Evolutionary conservation across 2,329 filamentous ascomycete species (phyloP).

Genomic region (Arthroderma sp.): DNA sequence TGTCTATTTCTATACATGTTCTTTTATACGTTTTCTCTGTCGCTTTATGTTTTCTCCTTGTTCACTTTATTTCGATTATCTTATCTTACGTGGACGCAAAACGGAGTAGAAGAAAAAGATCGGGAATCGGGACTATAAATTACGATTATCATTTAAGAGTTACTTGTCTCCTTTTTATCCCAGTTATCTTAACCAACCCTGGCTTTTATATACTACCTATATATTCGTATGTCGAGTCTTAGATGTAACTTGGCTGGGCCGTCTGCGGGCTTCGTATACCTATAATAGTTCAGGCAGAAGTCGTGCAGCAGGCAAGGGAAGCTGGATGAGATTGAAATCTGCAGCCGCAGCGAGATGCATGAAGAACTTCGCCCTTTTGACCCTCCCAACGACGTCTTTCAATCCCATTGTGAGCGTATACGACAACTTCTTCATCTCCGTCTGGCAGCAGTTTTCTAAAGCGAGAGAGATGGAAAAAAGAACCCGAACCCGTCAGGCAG

Average conservation of each 20-base stretch:
- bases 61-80: background rate
- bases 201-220: too few relatives aligned
- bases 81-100: background rate
- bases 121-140: background rate
- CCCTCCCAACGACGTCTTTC: background rate
- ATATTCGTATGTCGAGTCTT: too few relatives aligned
- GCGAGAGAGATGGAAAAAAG: background rate
- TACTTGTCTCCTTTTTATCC: too few relatives aligned
- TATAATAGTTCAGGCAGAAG: too few relatives aligned
- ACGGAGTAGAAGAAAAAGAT: constrained; percentile 2
- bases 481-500: background rate
- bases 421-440: background rate
- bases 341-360: background rate
- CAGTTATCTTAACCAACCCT: too few relatives aligned
- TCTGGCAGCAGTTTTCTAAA: background rate
- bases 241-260: too few relatives aligned
- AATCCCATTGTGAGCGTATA: background rate
- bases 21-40: background rate
- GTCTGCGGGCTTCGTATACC: too few relatives aligned
- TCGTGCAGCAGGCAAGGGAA: background rate
- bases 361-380: background rate
- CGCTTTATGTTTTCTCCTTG: background rate
- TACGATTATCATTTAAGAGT: background rate
- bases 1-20: background rate
- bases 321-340: background rate